Conservation (phyloP, 2,329 filamentous ascomycete species). For the Grosmannia penicillata region DNA sequence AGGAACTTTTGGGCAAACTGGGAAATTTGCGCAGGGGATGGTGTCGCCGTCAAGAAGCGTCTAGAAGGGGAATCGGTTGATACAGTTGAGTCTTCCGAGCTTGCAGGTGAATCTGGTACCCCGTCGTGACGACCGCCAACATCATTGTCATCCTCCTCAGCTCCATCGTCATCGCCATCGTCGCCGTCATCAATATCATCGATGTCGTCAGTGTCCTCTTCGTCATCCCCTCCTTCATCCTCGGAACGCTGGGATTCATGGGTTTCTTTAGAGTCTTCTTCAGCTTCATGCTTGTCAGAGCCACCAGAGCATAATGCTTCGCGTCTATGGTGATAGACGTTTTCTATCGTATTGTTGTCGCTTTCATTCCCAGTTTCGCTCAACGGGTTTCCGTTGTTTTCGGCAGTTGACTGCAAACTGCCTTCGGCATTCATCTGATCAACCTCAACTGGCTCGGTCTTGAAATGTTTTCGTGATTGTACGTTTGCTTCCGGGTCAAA, state of each 20-base stretch:
- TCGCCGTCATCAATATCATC: constrained; percentile 13
- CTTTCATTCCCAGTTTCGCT: background rate
- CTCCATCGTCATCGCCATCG: constrained; percentile 23
- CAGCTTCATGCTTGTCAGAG: background rate
- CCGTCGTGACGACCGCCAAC: constrained; percentile 34
- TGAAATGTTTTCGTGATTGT: too few relatives aligned
- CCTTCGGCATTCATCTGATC: constrained; percentile 12
- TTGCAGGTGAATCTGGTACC: constrained; percentile 50
- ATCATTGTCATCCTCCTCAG: constrained; percentile 39
- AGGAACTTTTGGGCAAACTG: constrained; percentile 71
- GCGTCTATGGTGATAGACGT: background rate
- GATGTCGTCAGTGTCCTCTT: too few relatives aligned
- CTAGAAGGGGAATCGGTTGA: constrained; percentile 42
- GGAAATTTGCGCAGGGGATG: constrained; percentile 57
- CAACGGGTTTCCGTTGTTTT: background rate
- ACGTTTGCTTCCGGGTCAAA: constrained; percentile 18
- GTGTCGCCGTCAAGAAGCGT: constrained; percentile 32
- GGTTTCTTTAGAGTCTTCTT: constrained; percentile 13
- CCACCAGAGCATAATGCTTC: background rate
- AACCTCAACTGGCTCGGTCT: too few relatives aligned
- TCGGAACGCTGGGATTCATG: too few relatives aligned
- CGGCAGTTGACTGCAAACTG: background rate
- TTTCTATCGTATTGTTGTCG: too few relatives aligned
- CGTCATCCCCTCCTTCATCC: too few relatives aligned
- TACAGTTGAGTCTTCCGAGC: constrained; percentile 52